phyloP scores from a whole-genome alignment of 2,329 filamentous ascomycete species.

The Ophiostoma triangulosporum region DNA sequence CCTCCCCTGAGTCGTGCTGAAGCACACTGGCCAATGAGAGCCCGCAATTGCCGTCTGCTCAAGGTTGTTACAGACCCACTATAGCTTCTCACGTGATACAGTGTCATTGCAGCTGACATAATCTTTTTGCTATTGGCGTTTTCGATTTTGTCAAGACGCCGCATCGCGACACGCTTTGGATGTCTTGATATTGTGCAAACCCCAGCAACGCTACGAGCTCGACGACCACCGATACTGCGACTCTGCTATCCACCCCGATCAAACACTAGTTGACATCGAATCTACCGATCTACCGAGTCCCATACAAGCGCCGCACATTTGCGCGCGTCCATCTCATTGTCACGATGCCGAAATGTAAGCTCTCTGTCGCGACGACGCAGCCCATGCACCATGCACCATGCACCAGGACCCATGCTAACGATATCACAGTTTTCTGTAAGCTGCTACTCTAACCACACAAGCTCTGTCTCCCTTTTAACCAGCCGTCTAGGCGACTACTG shows the following conservation, averaged over 20 bases:
- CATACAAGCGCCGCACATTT: neutral
- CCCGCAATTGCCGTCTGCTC: neutral
- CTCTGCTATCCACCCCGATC: neutral
- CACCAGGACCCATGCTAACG: conserved; percentile 13
- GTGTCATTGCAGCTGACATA: conserved; percentile 2
- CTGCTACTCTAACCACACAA: conserved; percentile 25
- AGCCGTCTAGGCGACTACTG: conserved; percentile 79
- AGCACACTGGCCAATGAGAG: conserved; percentile 3
- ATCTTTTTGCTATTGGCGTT: neutral
- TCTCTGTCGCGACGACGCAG: neutral
- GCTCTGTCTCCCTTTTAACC: neutral
- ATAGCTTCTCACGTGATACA: conserved; percentile 6
- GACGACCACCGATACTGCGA: neutral
- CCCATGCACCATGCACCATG: too few species aligned
- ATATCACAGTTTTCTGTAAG: conserved; percentile 15
- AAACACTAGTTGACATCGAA: too few species aligned
- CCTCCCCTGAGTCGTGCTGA: conserved; percentile 10
- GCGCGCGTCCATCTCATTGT: neutral
- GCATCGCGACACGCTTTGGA: neutral
- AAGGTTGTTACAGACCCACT: neutral
- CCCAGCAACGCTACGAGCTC: neutral
- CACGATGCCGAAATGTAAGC: conserved; percentile 9
- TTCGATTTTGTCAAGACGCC: neutral
- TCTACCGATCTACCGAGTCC: neutral
- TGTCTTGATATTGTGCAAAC: neutral